These are phyloP conservation scores for Alnus rubra DNA, from an alignment of 306 rosid genomes.

Conservation along the genomic window DNA sequence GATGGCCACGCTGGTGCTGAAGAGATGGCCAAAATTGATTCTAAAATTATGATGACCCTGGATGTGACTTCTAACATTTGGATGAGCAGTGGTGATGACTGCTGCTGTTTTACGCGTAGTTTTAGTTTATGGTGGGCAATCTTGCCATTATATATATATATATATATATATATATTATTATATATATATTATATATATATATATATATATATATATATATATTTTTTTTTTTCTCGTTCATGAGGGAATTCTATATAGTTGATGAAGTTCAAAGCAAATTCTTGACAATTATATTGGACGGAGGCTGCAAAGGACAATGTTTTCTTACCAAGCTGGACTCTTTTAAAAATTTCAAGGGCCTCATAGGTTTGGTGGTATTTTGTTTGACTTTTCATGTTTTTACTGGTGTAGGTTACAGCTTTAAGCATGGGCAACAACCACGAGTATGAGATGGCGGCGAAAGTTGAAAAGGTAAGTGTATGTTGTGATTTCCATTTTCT, in stretches of 20 bases:
- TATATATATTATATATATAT: neutral
- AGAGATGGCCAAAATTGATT: neutral
- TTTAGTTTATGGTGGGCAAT: neutral
- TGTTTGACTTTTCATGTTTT: constrained; percentile 27
- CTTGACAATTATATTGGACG: neutral
- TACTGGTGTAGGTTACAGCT: constrained; percentile 54
- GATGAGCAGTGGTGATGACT: neutral
- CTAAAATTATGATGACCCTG: neutral
- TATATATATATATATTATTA: neutral
- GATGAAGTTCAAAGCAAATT: neutral
- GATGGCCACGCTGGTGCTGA: neutral
- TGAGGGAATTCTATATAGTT: neutral
- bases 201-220: neutral
- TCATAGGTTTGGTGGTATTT: constrained; percentile 3
- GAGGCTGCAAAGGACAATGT: neutral
- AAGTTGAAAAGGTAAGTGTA: constrained; percentile 73
- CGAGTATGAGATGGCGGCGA: constrained; percentile 83
- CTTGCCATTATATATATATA: neutral
- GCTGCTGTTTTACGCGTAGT: neutral
- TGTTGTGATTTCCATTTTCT: constrained; percentile 5
- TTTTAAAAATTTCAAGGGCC: neutral
- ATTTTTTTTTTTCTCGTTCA: neutral
- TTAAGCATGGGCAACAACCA: constrained; percentile 89
- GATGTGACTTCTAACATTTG: neutral
- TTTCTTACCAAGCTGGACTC: neutral